Percentiles rank a stretch among this genome's conserved stretches.
Conservation (phyloP, 176 grass and related monocot species). For the Triticum aestivum region IWGSC_CS_RefSeq_v2.1 NC_057811.1:340542427-340542926, state of each 20-base stretch:
- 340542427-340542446: slow-evolving; percentile 55
- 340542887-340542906: slow-evolving; percentile 71
- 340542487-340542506: slow-evolving; percentile 65
- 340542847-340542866: slow-evolving; percentile 51
- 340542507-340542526: slow-evolving; percentile 46
- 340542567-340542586: slow-evolving; percentile 66
- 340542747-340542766: neutral
- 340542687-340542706: slow-evolving; percentile 68
- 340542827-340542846: slow-evolving; percentile 42
- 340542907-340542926: slow-evolving; percentile 46
- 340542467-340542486: slow-evolving; percentile 54
- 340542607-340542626: neutral
- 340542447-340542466: slow-evolving; percentile 62
- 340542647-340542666: neutral
- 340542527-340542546: slow-evolving; percentile 64
- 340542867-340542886: slow-evolving; percentile 59
- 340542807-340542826: slow-evolving; percentile 39
- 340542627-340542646: neutral
- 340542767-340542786: slow-evolving; percentile 37
- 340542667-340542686: neutral
- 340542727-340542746: slow-evolving; percentile 26
- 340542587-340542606: slow-evolving; percentile 27
- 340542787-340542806: slow-evolving; percentile 47
- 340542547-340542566: slow-evolving; percentile 73
- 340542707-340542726: slow-evolving; percentile 52